Conservation (phyloP, 331 rosid genomes). For the Acacia concinna region DNA sequence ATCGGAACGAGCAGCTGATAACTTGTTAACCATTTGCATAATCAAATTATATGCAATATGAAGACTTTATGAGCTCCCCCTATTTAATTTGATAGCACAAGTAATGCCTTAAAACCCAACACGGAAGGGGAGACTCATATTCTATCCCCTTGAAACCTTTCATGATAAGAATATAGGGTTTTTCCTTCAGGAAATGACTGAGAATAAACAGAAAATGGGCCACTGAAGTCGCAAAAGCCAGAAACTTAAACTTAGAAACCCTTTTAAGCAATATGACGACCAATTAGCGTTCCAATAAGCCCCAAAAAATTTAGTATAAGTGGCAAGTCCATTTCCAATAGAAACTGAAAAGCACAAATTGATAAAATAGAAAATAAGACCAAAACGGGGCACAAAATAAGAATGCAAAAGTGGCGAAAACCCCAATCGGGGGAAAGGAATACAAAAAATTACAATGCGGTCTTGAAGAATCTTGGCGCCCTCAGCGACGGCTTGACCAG, state of each 20-base stretch:
- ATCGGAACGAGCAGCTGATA: background rate
- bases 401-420: background rate
- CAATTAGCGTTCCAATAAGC: background rate
- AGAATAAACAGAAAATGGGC: background rate
- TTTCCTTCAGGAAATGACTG: background rate
- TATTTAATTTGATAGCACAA: background rate
- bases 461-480: conserved; percentile 94
- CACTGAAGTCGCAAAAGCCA: background rate
- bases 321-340: background rate
- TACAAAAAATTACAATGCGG: conserved; percentile 63
- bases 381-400: background rate
- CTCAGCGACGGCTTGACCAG: conserved; percentile 95
- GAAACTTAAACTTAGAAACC: background rate
- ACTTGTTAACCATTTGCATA: background rate
- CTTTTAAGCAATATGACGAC: conserved; percentile 17
- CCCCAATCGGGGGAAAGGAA: background rate
- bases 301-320: background rate
- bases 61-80: background rate
- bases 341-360: background rate
- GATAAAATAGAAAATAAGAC: background rate
- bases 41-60: background rate
- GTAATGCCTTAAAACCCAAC: background rate
- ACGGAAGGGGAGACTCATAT: background rate
- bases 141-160: background rate
- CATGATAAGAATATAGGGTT: background rate